Base-by-base conservation (phyloP, 1,139 yeast species). In the Candida labiduridarum region DNA sequence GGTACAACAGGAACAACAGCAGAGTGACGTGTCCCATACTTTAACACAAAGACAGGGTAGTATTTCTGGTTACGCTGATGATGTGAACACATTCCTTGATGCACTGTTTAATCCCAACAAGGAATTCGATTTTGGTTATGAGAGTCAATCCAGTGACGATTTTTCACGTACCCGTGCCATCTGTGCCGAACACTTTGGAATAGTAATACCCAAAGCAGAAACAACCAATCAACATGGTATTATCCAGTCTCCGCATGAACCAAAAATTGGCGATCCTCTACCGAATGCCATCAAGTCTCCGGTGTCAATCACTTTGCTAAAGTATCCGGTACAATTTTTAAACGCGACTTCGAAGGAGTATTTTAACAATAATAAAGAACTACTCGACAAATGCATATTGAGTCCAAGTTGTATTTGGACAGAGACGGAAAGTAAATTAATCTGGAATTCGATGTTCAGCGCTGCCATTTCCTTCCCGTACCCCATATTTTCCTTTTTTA, bases 401-500 rank as follows among this genome's bases (percentile, higher is more conserved):
- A 9, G 3, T 9, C 45, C 45, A 3, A 43, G 12, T 22, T 22
- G 53, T 5, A 46, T 39, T 29, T 56, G 58, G 59, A 53, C 52
- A 6, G 41, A 34, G 12, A 27, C 33, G 36, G 48, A 53, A 53
- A 44, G 45, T 50, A 47, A 49, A 18, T 29, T 47, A 18, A 60
- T 74, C 36, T 73, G 76, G 77, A 52, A 58, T n/a, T 50, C 64
- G 0, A 61, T 72, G 7, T 68, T 63, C 48, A 62, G 66, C 49
- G 67, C 67, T 41, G 62, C 69, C 31, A 60, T 60, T 15, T 57
- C 62, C 10, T 54, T 66, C 33, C 61, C 64, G 19, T 61, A 64
- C 34, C 61, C 70, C 6, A 71, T 68, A 50, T 71, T 66, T 53
- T 61, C 66, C 2, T 74, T 72, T 51, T 67, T 74, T 51, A 64